A percentile compares a stretch with the other conserved stretches of the same genome.
phyloP scores from a whole-genome alignment of 1,284 basidiomycete genomes.

The Lignosus rhinocerotis region DNA sequence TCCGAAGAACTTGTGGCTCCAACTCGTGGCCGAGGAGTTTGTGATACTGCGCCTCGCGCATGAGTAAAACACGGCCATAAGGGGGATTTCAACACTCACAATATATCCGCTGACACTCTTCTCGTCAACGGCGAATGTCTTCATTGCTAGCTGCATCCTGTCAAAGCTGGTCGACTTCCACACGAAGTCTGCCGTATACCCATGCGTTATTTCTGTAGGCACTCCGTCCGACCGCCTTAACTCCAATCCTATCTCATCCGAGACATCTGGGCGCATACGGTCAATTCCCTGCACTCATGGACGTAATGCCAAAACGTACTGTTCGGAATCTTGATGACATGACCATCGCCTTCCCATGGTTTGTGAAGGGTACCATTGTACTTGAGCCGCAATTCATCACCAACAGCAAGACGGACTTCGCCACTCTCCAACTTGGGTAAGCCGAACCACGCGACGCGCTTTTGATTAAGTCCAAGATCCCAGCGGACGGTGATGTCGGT shows the following conservation, averaged over 20 bases:
- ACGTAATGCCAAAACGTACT: slow-evolving; percentile 53
- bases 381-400: slow-evolving; percentile 91
- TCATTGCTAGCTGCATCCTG: slow-evolving; percentile 99
- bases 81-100: slow-evolving; percentile 48
- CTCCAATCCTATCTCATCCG: slow-evolving; percentile 97
- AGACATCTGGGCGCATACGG: slow-evolving; percentile 68
- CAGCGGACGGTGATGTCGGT: slow-evolving; percentile 94
- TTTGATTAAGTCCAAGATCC: slow-evolving; percentile 98
- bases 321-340: slow-evolving; percentile 99
- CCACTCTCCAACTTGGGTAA: slow-evolving; percentile 98
- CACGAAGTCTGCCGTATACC: slow-evolving; percentile 96
- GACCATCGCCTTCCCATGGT: slow-evolving; percentile 95
- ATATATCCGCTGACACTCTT: slow-evolving; percentile 99
- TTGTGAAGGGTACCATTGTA: slow-evolving; percentile 90
- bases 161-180: slow-evolving; percentile 99
- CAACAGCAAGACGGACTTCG: slow-evolving; percentile 94
- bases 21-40: slow-evolving; percentile 97
- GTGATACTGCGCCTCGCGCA: slow-evolving; percentile 73
- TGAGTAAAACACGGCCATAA: slow-evolving; percentile 11
- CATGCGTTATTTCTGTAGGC: slow-evolving; percentile 91
- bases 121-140: slow-evolving; percentile 98
- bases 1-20: slow-evolving; percentile 85
- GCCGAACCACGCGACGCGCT: slow-evolving; percentile 95
- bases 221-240: slow-evolving; percentile 91
- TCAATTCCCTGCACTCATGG: slow-evolving; percentile 6